Base-by-base conservation (phyloP, 495 filamentous ascomycete species). In the Mytilinidion resinicola region DNA sequence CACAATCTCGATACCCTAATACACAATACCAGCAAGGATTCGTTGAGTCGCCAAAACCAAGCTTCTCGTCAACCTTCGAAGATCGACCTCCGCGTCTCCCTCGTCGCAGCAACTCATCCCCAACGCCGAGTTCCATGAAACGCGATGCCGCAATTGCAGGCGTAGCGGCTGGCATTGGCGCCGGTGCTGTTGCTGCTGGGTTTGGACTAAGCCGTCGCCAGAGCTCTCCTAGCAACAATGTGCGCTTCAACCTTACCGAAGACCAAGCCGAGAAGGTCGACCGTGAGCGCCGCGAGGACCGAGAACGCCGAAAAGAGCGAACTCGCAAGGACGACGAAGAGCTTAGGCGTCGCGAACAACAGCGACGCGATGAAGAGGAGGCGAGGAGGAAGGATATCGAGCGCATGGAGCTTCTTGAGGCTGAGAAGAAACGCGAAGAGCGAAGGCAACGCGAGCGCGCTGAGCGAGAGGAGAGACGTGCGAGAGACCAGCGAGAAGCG, bases 231-330 rank as follows among this genome's bases (percentile, higher is more conserved):
- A 37, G 21, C 19, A 49, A 20, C 4, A 67, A 66, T 39, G 71
- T 72, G 19, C 68, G 71, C 35, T 72, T 70, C 46, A 61, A 67
- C 1, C 50, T 72, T 3, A 70, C 70, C 12, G 55, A 61, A 35
- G 58, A 56, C 41, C 62, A 61, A 55, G 66, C 61, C 15, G 33
- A 37, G 50, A 41, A 53, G 50, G 41, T 59, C 9, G 63, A 66
- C n/a, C 51, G 63, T 10, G 60, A 62, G 11, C 48, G 50, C 1
- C 61, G 60, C 1, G 55, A 51, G 25, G 53, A 64, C 39, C 11
- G 38, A 41, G 57, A 58, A 19, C 48, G 56, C 30, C 53, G 44
- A 8, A 53, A 64, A 36, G 60, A 52, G 1, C 51, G 55, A 53
- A 38, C n/a, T 49, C 60, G 51, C 9, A 55, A 15, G 43, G 56